Evolutionary conservation across 768 basidiomycete genomes (phyloP), one percentile per base, ranked within the genome.

Genomic region (Rhizopogon rudus): DNA sequence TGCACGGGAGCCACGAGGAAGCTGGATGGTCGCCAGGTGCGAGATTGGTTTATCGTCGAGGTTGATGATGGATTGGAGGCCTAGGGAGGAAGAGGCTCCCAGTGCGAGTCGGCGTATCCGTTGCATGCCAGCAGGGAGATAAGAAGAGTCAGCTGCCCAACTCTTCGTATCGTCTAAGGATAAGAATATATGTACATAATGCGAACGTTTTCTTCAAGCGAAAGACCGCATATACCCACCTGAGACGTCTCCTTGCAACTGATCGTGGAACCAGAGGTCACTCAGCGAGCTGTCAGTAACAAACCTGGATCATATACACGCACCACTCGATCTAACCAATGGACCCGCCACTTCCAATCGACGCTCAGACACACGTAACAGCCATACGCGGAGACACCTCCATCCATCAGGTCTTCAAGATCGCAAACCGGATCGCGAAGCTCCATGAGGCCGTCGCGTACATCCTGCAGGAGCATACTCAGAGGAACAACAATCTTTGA

Each of bases 381-480:
- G n/a, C 74, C 75, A 52, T 78, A 69, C 6, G 72, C 67, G 20
- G 52, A 57, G 33, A 69, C 56, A 5, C 68, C 65, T 3, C 67
- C 65, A 31, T 56, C 63, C 44, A 81, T 57, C 35, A 83, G 67
- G 22, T 71, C 57, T 3, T 58, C 57, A 12, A 82, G 62, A 56
- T 78, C 74, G 52, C 62, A 51, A 10, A 58, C 44, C 14, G 73
- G 65, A 55, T 80, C 65, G 57, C 79, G 71, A 44, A 81, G 51
- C 60, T 83, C 82, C 13, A 82, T 58, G 12, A 61, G 44, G 10
- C 80, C 81, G 6, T 60, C 54, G 51, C 62, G 61, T 20, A 79
- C 62, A 50, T 70, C 71, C 22, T 66, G 51, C 33, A 81, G 53
- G 54, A 82, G 60, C 40, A 65, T 60, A 29, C 68, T 61, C 3